Evolutionary conservation across 78 protist species (phyloP).

Genomic region (Guillardia theta): DNA sequence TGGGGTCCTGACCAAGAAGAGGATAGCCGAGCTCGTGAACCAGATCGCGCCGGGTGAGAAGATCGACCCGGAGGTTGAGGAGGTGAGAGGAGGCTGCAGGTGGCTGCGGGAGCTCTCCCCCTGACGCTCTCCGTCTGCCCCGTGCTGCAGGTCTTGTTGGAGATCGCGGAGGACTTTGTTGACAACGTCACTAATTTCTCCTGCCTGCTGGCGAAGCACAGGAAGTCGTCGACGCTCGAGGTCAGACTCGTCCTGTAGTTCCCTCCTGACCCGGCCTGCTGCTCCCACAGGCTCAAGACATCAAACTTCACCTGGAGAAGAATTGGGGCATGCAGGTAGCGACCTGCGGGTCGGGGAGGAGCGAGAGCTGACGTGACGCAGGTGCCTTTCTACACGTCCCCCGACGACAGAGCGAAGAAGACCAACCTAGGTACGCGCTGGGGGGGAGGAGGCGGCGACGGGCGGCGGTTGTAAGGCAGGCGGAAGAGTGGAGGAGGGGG

Average conservation of each 20-base stretch:
- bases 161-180: slow-evolving; percentile 44
- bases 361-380: too few relatives aligned
- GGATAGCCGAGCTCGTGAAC: not conserved
- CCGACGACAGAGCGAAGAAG: too few relatives aligned
- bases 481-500: too few relatives aligned
- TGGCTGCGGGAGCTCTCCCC: not conserved
- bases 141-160: not conserved
- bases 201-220: slow-evolving; percentile 40
- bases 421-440: too few relatives aligned
- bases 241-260: not conserved
- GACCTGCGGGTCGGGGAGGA: too few relatives aligned
- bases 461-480: too few relatives aligned
- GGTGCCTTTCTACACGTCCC: too few relatives aligned
- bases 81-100: not conserved
- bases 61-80: slow-evolving; percentile 52
- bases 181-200: not conserved
- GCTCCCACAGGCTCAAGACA: not conserved
- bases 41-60: slow-evolving; percentile 4
- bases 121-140: not conserved
- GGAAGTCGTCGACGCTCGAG: not conserved
- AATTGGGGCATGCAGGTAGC: not conserved
- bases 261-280: not conserved
- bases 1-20: not conserved
- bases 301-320: not conserved
- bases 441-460: too few relatives aligned